Evolutionary conservation across 2,329 filamentous ascomycete genomes (phyloP), one percentile per base, ranked within the genome.

Genomic region (Fusarium poae): DNA sequence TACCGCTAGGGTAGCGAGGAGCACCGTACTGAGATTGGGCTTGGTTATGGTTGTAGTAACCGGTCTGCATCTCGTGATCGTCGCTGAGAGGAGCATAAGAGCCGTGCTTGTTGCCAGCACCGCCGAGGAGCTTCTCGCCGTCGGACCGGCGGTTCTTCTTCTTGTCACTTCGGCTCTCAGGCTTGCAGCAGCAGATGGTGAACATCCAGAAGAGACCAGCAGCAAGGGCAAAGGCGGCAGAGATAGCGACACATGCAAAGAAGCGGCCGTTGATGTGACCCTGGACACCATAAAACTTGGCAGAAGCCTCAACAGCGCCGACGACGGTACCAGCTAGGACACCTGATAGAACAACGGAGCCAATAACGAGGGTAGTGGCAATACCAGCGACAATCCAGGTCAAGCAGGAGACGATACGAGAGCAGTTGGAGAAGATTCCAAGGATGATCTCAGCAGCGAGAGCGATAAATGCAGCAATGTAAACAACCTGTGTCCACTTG

Each of bases 171-270:
- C 72, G 70, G 66, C 73, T 70, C 58, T 81, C 79, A 16, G 79
- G 79, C 73, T 93, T 92, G 72, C 74, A 75, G 55, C 94, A 98
- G 90, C 95, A 98, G 75, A 92, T 87, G 79, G 90, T 93, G 79
- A 97, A 88, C 76, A 94, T 82, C 95, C 96, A 98, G 90, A 98
- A 97, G 77, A 97, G 81, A 68, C 88, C 88, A 10, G 91, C 91
- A 42, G 80, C 92, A 34, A 96, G 77, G 65, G 91, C 90, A 77
- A 97, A 94, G 29, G 88, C 92, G 39, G 91, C 90, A 43, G 90
- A 90, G 63, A 98, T 84, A 93, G 94, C 97, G 73, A 91, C 88
- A 21, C 89, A 82, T 35, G 85, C 85, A 56, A 96, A 88, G 82
- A 92, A 95, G 62, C 84, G 82, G 30, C 79, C 87, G 81, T 94